phyloP scores from a whole-genome alignment of 2,329 filamentous ascomycete genomes.

The Stemphylium beticola region DNA sequence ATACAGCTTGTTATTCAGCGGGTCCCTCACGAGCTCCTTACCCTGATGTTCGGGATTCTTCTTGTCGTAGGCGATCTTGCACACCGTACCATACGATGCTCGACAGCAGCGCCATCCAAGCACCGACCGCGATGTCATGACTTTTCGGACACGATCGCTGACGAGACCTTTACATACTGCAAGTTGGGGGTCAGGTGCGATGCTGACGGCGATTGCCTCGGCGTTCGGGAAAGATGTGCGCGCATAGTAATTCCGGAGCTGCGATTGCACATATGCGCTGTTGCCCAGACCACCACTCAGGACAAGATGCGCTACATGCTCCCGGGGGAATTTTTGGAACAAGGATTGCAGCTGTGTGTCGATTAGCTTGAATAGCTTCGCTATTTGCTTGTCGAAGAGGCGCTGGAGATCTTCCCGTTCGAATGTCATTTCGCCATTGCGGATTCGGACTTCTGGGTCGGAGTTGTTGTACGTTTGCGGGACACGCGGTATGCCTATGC shows the following conservation, averaged over 20 bases:
- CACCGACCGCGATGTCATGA: slow-evolving; percentile 52
- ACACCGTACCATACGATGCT: slow-evolving; percentile 47
- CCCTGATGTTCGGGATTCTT: slow-evolving; percentile 41
- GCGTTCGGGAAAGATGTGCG: slow-evolving; percentile 31
- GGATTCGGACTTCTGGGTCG: slow-evolving; percentile 38
- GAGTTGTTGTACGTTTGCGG: slow-evolving; percentile 40
- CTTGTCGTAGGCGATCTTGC: slow-evolving; percentile 46
- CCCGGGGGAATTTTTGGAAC: slow-evolving; percentile 33
- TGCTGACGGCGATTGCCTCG: slow-evolving; percentile 35
- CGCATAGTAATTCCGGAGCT: slow-evolving; percentile 44
- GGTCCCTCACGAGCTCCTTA: slow-evolving; percentile 34
- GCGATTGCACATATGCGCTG: slow-evolving; percentile 50
- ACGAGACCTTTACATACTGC: slow-evolving; percentile 63
- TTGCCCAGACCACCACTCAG: slow-evolving; percentile 54
- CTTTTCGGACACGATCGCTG: slow-evolving; percentile 58
- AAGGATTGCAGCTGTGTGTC: slow-evolving; percentile 43
- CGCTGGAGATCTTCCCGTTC: slow-evolving; percentile 39
- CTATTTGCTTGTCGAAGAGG: slow-evolving; percentile 47
- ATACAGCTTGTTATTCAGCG: slow-evolving; percentile 44
- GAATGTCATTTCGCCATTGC: slow-evolving; percentile 45
- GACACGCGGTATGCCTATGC: slow-evolving; percentile 45
- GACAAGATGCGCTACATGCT: slow-evolving; percentile 47
- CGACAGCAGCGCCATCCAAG: slow-evolving; percentile 51
- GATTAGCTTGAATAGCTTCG: slow-evolving; percentile 44
- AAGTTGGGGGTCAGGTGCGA: slow-evolving; percentile 59